These are phyloP conservation scores for Fonsecaea nubica DNA, from an alignment of 2,329 filamentous ascomycete species.

Conservation along the genomic window DNA sequence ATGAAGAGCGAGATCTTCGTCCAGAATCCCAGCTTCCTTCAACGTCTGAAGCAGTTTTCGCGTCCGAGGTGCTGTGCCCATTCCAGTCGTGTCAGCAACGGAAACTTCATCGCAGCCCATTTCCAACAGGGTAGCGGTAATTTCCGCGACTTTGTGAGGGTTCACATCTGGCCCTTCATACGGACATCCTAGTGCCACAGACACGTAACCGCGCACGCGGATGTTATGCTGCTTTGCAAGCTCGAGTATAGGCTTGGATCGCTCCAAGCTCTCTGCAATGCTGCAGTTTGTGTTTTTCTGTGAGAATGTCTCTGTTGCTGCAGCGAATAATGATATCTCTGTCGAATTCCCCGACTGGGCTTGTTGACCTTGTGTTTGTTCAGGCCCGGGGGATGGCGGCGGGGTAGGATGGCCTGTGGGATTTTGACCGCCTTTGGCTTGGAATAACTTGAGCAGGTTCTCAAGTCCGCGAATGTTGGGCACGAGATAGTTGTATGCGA, in stretches of 20 bases:
- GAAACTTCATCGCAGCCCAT: constrained; percentile 71
- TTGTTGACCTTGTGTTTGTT: constrained; percentile 45
- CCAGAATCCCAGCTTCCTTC: constrained; percentile 65
- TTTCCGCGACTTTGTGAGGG: constrained; percentile 65
- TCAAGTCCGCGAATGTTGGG: constrained; percentile 69
- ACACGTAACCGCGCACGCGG: constrained; percentile 69
- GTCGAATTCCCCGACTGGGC: constrained; percentile 53
- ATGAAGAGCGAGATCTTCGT: constrained; percentile 66
- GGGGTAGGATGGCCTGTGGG: constrained; percentile 42
- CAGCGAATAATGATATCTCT: constrained; percentile 69
- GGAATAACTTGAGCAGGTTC: constrained; percentile 62
- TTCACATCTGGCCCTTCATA: constrained; percentile 69
- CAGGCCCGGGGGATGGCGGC: constrained; percentile 46
- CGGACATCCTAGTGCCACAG: constrained; percentile 68
- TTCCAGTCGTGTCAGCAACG: constrained; percentile 71
- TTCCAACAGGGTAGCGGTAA: constrained; percentile 66
- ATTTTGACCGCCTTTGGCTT: constrained; percentile 47
- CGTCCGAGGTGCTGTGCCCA: constrained; percentile 69
- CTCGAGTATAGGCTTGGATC: constrained; percentile 64
- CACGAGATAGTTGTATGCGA: constrained; percentile 71
- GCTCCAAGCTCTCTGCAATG: constrained; percentile 66
- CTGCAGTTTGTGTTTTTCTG: constrained; percentile 71
- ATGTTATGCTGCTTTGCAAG: constrained; percentile 63
- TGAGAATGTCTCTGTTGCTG: constrained; percentile 69
- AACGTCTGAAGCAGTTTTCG: constrained; percentile 64